Evolutionary conservation across 1,139 yeast species (phyloP), one percentile per base, ranked within the genome.

Genomic region (Protomyces gravidus): DNA sequence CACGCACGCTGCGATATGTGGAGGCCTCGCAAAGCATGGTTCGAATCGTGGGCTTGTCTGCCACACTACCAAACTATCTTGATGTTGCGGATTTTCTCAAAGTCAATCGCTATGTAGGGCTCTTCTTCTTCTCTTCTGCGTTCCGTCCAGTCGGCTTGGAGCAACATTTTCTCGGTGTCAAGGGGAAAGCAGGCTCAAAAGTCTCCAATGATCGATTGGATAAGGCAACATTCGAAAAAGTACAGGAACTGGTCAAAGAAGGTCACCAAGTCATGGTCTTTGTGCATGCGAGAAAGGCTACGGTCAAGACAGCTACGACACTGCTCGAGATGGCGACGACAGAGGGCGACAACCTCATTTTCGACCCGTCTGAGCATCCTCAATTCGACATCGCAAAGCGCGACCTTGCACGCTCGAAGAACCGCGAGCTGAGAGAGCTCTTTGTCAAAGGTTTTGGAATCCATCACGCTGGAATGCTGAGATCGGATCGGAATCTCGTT

Each of bases 71-170:
- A 0, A 92, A 92, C 68, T 92, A 81, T 65, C 78, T 86, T 68
- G 98, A 92, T 71, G 99, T 94, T 9, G 96, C 98, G 0, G 97
- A 90, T 67, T 94, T 94, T 68, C 73, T 92, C 42, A 94, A 96
- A 5, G 99, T 92, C 1, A 90, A 89, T 69, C 78, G 95, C 59
- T 84, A 85, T 61, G 83, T 84, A 4, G 97, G 97, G 19, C 83
- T 92, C 86, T 94, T 90, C 70, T 92, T 84, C 71, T 92, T 92
- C 73, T 98, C 92, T 68, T 89, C 86, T 63, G 83, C 95, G 1
- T 92, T 90, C 71, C 78, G 99, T 62, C 98, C 99, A 0, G 90
- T 90, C 47, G 98, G 98, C 0, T 76, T 92, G 60, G 85, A 87
- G 67, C 98, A 94, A 70, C 88, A 86, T 65, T 78, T 94, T 53